Evolutionary conservation across 192 early-diverging fungal genomes (phyloP).

Genomic region (Linnemannia hyalina): DNA sequence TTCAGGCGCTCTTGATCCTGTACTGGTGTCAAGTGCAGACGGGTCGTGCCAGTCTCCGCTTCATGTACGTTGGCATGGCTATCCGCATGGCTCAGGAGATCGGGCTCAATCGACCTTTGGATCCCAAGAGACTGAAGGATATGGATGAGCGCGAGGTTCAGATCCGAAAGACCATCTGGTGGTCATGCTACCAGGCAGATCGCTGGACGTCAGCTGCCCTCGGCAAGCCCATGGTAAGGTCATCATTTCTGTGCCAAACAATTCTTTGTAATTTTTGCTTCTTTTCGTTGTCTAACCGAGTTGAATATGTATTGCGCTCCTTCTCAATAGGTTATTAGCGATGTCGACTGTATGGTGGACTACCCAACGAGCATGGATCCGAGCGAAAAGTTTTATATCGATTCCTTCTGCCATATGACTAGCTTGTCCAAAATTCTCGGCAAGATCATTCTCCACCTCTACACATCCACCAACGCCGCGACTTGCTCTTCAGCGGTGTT

Average conservation of each 20-base stretch:
- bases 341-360: constrained; percentile 48
- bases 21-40: constrained; percentile 59
- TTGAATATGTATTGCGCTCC: neutral
- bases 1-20: constrained; percentile 58
- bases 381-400: constrained; percentile 8
- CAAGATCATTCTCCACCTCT: constrained; percentile 43
- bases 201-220: constrained; percentile 55
- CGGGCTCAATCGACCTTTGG: constrained; percentile 49
- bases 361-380: constrained; percentile 36
- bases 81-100: constrained; percentile 62
- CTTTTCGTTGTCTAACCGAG: neutral
- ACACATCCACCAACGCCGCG: constrained; percentile 37
- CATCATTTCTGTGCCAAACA: neutral
- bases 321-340: constrained; percentile 38
- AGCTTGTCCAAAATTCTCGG: constrained; percentile 48
- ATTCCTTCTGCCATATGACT: constrained; percentile 36
- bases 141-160: constrained; percentile 45
- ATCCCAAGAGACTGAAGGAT: constrained; percentile 28
- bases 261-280: neutral
- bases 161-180: constrained; percentile 54
- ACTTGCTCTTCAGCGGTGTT: constrained; percentile 48
- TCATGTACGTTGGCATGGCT: constrained; percentile 59
- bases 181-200: constrained; percentile 54
- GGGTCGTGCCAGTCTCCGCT: constrained; percentile 48
- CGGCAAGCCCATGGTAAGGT: constrained; percentile 51